phyloP scores from a whole-genome alignment of 2,329 filamentous ascomycete species.

The Camptophora hylomeconis region DNA sequence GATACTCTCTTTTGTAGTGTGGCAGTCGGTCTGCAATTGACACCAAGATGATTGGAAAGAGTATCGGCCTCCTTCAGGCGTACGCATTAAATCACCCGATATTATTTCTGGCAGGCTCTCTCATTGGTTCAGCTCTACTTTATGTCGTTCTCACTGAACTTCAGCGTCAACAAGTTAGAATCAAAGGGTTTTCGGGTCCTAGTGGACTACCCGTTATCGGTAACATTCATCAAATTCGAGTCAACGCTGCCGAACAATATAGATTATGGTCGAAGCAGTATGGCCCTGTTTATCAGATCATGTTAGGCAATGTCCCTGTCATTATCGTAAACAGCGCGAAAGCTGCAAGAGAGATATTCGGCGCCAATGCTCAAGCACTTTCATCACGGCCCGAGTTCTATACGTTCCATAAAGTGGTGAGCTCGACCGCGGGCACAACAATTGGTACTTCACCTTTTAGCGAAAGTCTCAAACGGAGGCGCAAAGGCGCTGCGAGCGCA shows the following conservation, averaged over 20 bases:
- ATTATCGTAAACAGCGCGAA: slow-evolving; percentile 44
- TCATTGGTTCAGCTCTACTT: slow-evolving; percentile 16
- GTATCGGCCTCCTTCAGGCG: slow-evolving; percentile 5
- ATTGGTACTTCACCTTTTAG: slow-evolving; percentile 57
- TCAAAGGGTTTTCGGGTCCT: slow-evolving; percentile 37
- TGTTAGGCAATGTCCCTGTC: slow-evolving; percentile 43
- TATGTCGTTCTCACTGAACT: slow-evolving; percentile 39
- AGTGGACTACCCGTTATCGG: slow-evolving; percentile 41
- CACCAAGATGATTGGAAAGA: too few relatives aligned
- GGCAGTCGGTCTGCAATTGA: too few relatives aligned
- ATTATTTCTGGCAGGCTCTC: slow-evolving; percentile 10
- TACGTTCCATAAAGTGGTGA: slow-evolving; percentile 43
- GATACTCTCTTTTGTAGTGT: too few relatives aligned
- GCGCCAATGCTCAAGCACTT: slow-evolving; percentile 40
- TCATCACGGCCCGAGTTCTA: slow-evolving; percentile 46
- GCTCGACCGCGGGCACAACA: slow-evolving; percentile 47
- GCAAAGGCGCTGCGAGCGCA: slow-evolving; percentile 53
- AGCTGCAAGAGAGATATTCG: slow-evolving; percentile 38
- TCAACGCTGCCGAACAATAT: slow-evolving; percentile 45
- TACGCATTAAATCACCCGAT: slow-evolving; percentile 8
- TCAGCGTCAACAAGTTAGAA: slow-evolving; percentile 31
- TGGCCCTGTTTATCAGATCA: slow-evolving; percentile 43
- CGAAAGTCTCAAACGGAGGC: slow-evolving; percentile 49
- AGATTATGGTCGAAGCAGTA: slow-evolving; percentile 39
- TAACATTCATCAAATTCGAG: slow-evolving; percentile 41